Percentiles rank a stretch among this genome's conserved stretches.
phyloP scores from a whole-genome alignment of 2,329 filamentous ascomycete species.

The Fusarium tupiense region DNA sequence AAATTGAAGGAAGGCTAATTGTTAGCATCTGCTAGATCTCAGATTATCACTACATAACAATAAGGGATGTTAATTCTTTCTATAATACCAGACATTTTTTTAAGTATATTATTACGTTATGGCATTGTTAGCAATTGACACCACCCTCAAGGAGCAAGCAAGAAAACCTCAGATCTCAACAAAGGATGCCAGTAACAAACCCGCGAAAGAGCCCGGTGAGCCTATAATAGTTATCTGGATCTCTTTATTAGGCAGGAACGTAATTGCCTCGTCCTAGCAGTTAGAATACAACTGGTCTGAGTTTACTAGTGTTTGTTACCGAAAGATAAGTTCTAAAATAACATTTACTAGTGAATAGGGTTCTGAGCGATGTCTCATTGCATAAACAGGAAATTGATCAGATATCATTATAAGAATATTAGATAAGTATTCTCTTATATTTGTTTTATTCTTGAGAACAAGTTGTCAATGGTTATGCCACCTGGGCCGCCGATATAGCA shows the following conservation, averaged over 20 bases:
- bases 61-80: neutral
- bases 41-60: neutral
- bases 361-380: neutral
- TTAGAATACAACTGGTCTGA: neutral
- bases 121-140: neutral
- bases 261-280: too few species aligned
- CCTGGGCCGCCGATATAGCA: slow-evolving; percentile 9
- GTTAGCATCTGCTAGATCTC: neutral
- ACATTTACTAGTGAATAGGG: neutral
- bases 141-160: neutral
- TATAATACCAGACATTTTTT: neutral
- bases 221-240: too few species aligned
- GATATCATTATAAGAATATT: neutral
- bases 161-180: neutral
- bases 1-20: slow-evolving; percentile 26
- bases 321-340: neutral
- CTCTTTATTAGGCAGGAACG: neutral
- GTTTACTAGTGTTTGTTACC: neutral
- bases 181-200: neutral
- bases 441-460: neutral
- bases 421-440: neutral
- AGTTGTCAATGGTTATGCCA: neutral
- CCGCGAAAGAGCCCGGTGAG: neutral
- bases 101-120: neutral
- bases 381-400: neutral